A percentile compares a stretch with the other conserved stretches of the same genome.
These are phyloP conservation scores for Panicum hallii DNA, from an alignment of 202 grass and related monocot genomes.

Conservation along the genomic window DNA sequence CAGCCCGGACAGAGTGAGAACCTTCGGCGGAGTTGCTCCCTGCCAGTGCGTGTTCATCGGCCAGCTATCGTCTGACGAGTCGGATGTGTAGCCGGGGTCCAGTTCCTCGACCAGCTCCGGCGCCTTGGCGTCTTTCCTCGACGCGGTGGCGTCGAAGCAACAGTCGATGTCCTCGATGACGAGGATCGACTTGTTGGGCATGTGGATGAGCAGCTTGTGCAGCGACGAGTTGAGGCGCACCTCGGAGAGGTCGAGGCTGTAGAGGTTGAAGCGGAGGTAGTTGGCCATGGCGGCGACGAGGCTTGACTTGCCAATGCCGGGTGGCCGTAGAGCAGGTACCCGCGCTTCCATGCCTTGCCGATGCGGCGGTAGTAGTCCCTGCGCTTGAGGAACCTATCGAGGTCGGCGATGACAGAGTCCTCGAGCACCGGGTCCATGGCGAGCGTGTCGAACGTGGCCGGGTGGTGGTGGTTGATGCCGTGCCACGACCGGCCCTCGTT, in stretches of 20 bases:
- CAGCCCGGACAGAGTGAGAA: conserved; percentile 62
- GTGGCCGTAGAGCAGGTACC: conserved; percentile 76
- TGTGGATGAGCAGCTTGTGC: conserved; percentile 66
- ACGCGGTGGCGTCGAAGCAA: conserved; percentile 52
- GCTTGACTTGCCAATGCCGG: conserved; percentile 82
- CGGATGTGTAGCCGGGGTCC: conserved; percentile 30
- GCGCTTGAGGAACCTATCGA: conserved; percentile 62
- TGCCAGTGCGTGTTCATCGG: not conserved
- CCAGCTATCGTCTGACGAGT: not conserved
- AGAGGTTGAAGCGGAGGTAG: conserved; percentile 84
- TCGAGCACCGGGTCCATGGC: conserved; percentile 73
- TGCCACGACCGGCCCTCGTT: conserved; percentile 52
- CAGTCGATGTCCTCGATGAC: conserved; percentile 94
- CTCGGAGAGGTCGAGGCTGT: conserved; percentile 77
- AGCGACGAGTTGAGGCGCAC: conserved; percentile 50
- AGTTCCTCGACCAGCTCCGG: conserved; percentile 4
- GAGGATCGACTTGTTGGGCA: conserved; percentile 73
- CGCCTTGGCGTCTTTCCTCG: conserved; percentile 47
- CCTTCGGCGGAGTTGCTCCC: not conserved
- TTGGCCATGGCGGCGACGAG: conserved; percentile 94
- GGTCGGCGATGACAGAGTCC: conserved; percentile 57
- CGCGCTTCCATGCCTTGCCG: conserved; percentile 87
- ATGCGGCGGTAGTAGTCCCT: conserved; percentile 80
- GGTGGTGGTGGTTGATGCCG: conserved; percentile 61
- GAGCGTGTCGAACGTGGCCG: no score